Base-by-base conservation (phyloP, 768 basidiomycete genomes). In the Boletus rubescentipes region DNA sequence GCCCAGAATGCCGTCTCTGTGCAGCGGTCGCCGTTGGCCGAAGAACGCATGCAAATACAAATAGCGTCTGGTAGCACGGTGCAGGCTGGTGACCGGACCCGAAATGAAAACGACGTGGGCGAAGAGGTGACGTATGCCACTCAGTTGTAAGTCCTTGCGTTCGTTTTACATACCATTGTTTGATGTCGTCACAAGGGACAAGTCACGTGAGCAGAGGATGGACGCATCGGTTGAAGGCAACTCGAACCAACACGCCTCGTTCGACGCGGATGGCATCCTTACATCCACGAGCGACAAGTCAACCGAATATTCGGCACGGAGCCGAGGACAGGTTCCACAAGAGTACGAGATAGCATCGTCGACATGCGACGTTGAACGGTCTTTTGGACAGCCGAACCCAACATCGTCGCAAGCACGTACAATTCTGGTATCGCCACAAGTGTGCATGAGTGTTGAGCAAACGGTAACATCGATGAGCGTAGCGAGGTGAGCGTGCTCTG, bases 131-230 rank as follows among this genome's bases (percentile, higher is more conserved):
- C 16, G 9, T 12, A 26, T 0, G 30, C 29, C 10, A 16, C 9
- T 4, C 47, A 15, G n/a, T 35, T 4, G 59, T 61, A 38, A 61
- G 60, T 40, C 15, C 16, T 34, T 4, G 5, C 7, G 4, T n/a
- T 39, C 7, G 20, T 39, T 36, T 18, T 23, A 21, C 14, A 3
- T 36, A 15, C 14, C 29, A 9, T 47, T 2, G 16, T 14, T 39
- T 49, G 39, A 61, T 12, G 9, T 32, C 5, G 26, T 29, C 9
- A 32, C n/a, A 14, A 62, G 54, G 36, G 16, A 1, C 11, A 11
- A 15, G 20, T 51, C 34, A 26, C 23, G 16, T 32, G 57, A 52
- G 26, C 41, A 11, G 2, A 35, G n/a, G 31, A 23, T 15, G 7
- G 41, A 39, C 11, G 11, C 31, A 2, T 16, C 16, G n/a, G 30